A percentile compares a stretch with the other conserved stretches of the same genome.
phyloP scores from a whole-genome alignment of 345 rosid genomes.

The Euclidium syriacum region DNA sequence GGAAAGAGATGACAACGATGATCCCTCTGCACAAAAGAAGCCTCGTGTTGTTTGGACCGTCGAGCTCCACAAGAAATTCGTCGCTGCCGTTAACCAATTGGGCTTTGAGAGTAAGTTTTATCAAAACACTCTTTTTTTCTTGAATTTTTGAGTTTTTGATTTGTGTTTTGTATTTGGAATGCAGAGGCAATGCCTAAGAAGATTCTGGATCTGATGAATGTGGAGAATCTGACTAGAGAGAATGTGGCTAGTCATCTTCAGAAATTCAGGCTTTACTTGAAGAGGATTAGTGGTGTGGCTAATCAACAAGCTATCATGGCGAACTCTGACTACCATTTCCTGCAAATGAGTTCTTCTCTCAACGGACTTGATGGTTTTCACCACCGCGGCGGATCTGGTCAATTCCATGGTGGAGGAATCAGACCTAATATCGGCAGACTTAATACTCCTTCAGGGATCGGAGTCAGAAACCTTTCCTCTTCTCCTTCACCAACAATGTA shows the following conservation, averaged over 20 bases:
- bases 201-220: constrained; percentile 91
- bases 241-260: constrained; percentile 97
- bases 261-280: constrained; percentile 79
- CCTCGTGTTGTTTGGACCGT: constrained; percentile 88
- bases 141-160: neutral
- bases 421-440: constrained; percentile 64
- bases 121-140: neutral
- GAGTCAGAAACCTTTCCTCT: constrained; percentile 56
- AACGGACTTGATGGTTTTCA: constrained; percentile 49
- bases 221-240: constrained; percentile 81
- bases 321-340: constrained; percentile 50
- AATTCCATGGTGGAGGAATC: constrained; percentile 42
- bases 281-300: constrained; percentile 58
- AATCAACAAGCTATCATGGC: constrained; percentile 67
- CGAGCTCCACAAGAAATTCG: constrained; percentile 79
- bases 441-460: constrained; percentile 56
- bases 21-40: constrained; percentile 66
- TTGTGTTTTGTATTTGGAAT: neutral
- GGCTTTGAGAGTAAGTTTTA: constrained; percentile 76
- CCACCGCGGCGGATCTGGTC: constrained; percentile 42
- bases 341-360: constrained; percentile 53
- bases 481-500: constrained; percentile 47
- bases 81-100: constrained; percentile 74
- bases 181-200: constrained; percentile 98
- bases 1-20: constrained; percentile 58